These are phyloP conservation scores for Chlamydomonas sphaeroides DNA, from an alignment of 139 green algal genomes.

Conservation along the genomic window DNA sequence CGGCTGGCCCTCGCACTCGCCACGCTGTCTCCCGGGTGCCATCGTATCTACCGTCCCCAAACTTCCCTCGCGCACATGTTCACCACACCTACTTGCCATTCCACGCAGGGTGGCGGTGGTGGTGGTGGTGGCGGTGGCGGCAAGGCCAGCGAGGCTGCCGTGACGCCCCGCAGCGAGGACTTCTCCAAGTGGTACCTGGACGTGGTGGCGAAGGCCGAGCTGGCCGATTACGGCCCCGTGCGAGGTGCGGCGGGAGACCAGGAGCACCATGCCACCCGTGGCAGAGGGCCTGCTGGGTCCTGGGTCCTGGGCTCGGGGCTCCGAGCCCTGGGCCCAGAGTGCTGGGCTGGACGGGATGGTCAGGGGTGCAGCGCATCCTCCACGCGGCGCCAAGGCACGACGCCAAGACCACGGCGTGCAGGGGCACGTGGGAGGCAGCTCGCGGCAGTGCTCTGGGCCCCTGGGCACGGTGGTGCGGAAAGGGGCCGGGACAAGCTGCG, in stretches of 20 bases:
- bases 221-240: slow-evolving; percentile 98
- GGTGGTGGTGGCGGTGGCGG: slow-evolving; percentile 32
- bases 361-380: too few relatives aligned
- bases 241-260: slow-evolving; percentile 70
- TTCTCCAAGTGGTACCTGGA: slow-evolving; percentile 96
- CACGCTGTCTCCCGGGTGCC: background rate
- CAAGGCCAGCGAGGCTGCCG: slow-evolving; percentile 67
- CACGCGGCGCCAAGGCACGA: too few relatives aligned
- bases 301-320: too few relatives aligned
- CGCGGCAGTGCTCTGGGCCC: too few relatives aligned
- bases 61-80: background rate
- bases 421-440: too few relatives aligned
- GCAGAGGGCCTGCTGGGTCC: too few relatives aligned
- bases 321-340: too few relatives aligned
- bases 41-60: background rate
- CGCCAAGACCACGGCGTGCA: too few relatives aligned
- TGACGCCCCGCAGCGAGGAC: slow-evolving; percentile 89
- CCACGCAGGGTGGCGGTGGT: slow-evolving; percentile 1
- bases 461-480: too few relatives aligned
- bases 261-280: too few relatives aligned
- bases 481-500: too few relatives aligned
- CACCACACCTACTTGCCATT: background rate
- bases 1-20: background rate
- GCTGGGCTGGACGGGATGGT: too few relatives aligned
- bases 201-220: slow-evolving; percentile 91